A percentile compares a stretch with the other conserved stretches of the same genome.
phyloP scores from a whole-genome alignment of 306 rosid species.

The Rubus idaeus region DNA sequence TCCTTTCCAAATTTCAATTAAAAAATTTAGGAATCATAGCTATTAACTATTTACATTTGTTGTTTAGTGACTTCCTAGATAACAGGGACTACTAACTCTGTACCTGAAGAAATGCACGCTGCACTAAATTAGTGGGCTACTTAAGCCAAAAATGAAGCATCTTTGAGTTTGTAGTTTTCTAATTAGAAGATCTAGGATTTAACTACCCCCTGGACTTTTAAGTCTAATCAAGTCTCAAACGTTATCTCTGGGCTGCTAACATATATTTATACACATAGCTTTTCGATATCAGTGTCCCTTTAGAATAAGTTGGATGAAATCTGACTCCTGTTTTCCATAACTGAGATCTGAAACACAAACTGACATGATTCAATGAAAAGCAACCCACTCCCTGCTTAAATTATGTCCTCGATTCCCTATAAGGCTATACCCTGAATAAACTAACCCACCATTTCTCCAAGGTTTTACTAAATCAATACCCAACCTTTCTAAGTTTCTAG shows the following conservation, averaged over 20 bases:
- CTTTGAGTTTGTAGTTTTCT: constrained; percentile 7
- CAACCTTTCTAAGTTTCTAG: not conserved
- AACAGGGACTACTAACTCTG: not conserved
- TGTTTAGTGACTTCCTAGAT: constrained; percentile 8
- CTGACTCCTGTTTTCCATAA: constrained; percentile 6
- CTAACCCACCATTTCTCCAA: not conserved
- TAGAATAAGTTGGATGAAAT: not conserved
- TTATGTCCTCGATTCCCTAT: constrained; percentile 9
- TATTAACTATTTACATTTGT: not conserved
- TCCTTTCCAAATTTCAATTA: not conserved
- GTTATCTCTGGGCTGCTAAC: not conserved
- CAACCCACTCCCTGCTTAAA: not conserved
- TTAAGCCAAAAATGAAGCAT: constrained; percentile 27
- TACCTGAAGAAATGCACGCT: constrained; percentile 27
- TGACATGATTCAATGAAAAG: not conserved
- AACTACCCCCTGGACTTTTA: not conserved
- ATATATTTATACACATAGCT: not conserved
- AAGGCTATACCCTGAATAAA: not conserved
- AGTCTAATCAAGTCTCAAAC: not conserved
- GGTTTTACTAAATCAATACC: not conserved
- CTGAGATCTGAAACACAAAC: not conserved
- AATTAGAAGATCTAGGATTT: constrained; percentile 20
- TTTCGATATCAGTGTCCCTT: constrained; percentile 12
- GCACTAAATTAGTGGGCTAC: constrained; percentile 29
- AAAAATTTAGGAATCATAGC: not conserved